phyloP scores from a whole-genome alignment of 2,329 filamentous ascomycete species.

The Grosmannia serpens region DNA sequence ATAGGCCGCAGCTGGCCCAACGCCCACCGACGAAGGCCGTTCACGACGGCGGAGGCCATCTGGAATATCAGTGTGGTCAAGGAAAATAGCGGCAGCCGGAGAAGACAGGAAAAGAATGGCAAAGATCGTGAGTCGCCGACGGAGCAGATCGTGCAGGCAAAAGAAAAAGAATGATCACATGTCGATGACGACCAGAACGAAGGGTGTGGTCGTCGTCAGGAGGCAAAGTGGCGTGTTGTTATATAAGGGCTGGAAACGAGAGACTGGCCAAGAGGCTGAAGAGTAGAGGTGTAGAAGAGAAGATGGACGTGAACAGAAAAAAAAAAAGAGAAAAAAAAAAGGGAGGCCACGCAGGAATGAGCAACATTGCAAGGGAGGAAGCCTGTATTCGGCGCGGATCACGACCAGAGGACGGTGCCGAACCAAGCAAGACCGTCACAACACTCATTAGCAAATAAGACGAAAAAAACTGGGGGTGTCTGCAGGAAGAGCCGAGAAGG shows the following conservation, averaged over 20 bases:
- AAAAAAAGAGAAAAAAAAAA: neutral
- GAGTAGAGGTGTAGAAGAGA: neutral
- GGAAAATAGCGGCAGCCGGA: neutral
- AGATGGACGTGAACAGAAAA: neutral
- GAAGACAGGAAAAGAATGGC: neutral
- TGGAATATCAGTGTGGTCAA: too few relatives aligned
- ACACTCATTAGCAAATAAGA: neutral
- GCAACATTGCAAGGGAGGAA: neutral
- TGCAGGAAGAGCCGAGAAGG: neutral
- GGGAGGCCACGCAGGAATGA: neutral
- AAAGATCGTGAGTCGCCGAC: neutral
- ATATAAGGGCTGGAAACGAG: neutral
- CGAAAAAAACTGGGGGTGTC: neutral
- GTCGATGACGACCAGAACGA: neutral
- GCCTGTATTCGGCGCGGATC: neutral
- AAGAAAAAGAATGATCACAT: neutral
- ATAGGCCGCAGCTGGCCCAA: neutral
- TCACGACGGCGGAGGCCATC: neutral
- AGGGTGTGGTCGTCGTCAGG: neutral
- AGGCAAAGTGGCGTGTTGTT: too few relatives aligned
- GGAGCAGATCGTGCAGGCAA: neutral
- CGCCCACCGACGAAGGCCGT: neutral
- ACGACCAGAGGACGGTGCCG: neutral
- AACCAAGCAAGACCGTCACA: neutral
- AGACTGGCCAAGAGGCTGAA: neutral